phyloP scores from a whole-genome alignment of 208 protist genomes.

The Crithidia brevicula region DNA sequence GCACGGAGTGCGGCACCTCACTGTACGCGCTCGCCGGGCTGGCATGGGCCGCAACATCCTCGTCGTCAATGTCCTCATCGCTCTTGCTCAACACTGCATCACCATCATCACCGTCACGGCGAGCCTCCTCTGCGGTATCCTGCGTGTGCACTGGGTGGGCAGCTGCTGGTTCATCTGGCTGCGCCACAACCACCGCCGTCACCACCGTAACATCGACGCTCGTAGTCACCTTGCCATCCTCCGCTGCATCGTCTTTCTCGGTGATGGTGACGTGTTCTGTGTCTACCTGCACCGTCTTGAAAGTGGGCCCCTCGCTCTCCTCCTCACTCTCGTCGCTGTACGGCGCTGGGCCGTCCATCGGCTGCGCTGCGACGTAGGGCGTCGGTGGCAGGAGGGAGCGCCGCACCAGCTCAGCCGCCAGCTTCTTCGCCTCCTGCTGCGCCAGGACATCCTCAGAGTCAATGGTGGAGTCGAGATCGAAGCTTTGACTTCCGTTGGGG shows the following conservation, averaged over 20 bases:
- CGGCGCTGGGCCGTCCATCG: constrained; percentile 1
- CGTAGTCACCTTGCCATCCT: too few relatives aligned
- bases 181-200: too few relatives aligned
- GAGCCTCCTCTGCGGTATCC: too few relatives aligned
- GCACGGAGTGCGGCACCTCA: constrained; percentile 14
- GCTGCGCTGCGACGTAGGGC: constrained; percentile 10
- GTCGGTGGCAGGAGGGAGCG: constrained; percentile 15
- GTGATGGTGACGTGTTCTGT: too few relatives aligned
- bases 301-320: background rate
- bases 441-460: constrained; percentile 12
- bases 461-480: constrained; percentile 18
- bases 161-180: too few relatives aligned
- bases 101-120: too few relatives aligned
- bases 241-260: too few relatives aligned
- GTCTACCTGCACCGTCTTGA: too few relatives aligned
- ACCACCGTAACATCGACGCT: too few relatives aligned
- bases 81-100: too few relatives aligned
- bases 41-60: background rate
- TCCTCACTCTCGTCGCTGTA: constrained; percentile 3
- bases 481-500: background rate
- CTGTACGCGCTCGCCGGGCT: constrained; percentile 11
- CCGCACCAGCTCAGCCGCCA: constrained; percentile 16
- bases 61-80: background rate
- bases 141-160: too few relatives aligned
- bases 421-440: constrained; percentile 20